Evolutionary conservation across 2,329 filamentous ascomycete genomes (phyloP).

Genomic region (Aspergillus calidoustus): DNA sequence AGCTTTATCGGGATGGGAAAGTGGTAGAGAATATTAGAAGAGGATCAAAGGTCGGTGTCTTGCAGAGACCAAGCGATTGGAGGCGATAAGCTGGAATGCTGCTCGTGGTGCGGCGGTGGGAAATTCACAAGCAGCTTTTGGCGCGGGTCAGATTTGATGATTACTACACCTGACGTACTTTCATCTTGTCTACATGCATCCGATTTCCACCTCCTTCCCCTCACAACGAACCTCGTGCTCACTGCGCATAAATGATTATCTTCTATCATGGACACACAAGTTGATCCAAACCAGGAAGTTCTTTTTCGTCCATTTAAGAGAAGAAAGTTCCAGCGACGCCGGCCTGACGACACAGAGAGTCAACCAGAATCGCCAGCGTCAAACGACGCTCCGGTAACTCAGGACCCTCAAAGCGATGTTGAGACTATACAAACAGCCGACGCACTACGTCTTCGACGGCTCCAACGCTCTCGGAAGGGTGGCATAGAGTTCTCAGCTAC

Average conservation of each 20-base stretch:
- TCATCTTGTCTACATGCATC: neutral
- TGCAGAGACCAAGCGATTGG: neutral
- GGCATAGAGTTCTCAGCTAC: constrained; percentile 53
- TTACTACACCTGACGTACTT: neutral
- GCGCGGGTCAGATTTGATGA: neutral
- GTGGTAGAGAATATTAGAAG: neutral
- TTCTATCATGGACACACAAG: constrained; percentile 37
- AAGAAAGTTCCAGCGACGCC: constrained; percentile 56
- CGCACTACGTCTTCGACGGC: constrained; percentile 45
- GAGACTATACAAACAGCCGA: constrained; percentile 33
- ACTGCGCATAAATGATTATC: neutral
- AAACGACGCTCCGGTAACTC: constrained; percentile 19
- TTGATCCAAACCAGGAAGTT: constrained; percentile 31
- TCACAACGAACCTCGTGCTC: neutral
- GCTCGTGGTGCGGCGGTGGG: constrained; percentile 8
- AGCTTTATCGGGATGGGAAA: neutral
- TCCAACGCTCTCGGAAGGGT: constrained; percentile 42
- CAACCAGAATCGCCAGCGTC: constrained; percentile 16
- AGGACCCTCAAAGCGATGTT: constrained; percentile 20
- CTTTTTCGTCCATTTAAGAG: constrained; percentile 56
- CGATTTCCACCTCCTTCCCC: neutral
- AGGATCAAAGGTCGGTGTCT: neutral
- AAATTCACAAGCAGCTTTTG: constrained; percentile 13
- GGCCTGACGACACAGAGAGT: constrained; percentile 30
- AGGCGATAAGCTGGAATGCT: neutral